Base-by-base conservation (phyloP, 2,329 filamentous ascomycete species). In the Aureobasidium lini region DNA sequence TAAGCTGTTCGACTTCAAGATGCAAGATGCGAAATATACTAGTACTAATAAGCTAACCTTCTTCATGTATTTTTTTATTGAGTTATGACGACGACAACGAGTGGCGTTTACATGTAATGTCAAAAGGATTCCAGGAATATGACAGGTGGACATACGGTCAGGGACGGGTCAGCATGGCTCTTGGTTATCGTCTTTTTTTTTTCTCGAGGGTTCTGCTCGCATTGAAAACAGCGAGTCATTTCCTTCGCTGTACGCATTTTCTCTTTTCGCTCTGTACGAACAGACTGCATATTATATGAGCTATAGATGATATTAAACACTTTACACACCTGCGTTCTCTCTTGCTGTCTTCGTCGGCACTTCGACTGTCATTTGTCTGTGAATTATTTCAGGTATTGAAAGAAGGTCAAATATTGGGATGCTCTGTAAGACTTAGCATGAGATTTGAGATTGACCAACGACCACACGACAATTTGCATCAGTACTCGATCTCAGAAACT, bases 21-120 rank as follows among this genome's bases (percentile, higher is more conserved):
- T 5, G 8, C 52, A 7, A 46, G 31, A 37, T 7, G n/a, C 18
- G 11, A 15, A 40, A 31, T 13, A n/a, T 6, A 52, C 28, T 18
- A 34, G 40, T 57, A 57, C 52, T 57, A 57, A 57, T 57, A 57
- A 57, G 36, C 31, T 46, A 57, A 44, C 16, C 23, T 53, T 50
- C 40, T 57, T 43, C 29, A 54, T 57, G 50, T 54, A 54, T 54
- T 42, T 54, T 42, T 18, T 34, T 43, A 42, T 54, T 43, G 50
- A 54, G 23, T 42, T 47, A 23, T 34, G 23, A 54, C 39, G 50
- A 54, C 29, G 28, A 54, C 39, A 34, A 54, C 16, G 39, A 32
- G 11, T 43, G 32, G 44, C 44, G 31, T 48, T 50, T 29, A 28
- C 9, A 9, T 15, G 11, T 52, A 40, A 40, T 42, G 37, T 16